These are phyloP conservation scores for Cordia subcordata DNA, from an alignment of 257 asterid genomes.

Conservation along the genomic window DNA sequence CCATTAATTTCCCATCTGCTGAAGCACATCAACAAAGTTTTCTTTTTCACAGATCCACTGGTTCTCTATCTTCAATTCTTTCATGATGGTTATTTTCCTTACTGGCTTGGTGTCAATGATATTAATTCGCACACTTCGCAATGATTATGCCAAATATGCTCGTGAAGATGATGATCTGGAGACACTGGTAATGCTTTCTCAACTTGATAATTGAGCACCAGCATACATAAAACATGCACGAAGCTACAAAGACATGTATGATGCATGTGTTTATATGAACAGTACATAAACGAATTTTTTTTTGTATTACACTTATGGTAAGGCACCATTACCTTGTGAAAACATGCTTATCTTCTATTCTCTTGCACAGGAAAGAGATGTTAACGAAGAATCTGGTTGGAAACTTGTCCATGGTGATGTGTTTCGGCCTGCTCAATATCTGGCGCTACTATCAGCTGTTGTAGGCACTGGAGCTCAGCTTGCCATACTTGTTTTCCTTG, in stretches of 20 bases:
- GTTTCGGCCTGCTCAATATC: slow-evolving; percentile 63
- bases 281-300: background rate
- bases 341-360: slow-evolving; percentile 14
- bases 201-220: background rate
- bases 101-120: slow-evolving; percentile 80
- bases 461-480: slow-evolving; percentile 95
- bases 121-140: slow-evolving; percentile 77
- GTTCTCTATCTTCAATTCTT: slow-evolving; percentile 76
- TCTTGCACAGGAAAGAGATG: slow-evolving; percentile 66
- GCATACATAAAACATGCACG: too few relatives aligned
- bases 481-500: slow-evolving; percentile 65
- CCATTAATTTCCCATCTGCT: background rate
- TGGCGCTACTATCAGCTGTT: slow-evolving; percentile 72
- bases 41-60: slow-evolving; percentile 66
- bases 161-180: slow-evolving; percentile 72
- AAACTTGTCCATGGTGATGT: slow-evolving; percentile 95
- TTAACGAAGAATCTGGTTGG: slow-evolving; percentile 90
- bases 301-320: background rate
- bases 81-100: slow-evolving; percentile 84
- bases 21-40: slow-evolving; percentile 8
- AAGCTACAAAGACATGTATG: too few relatives aligned
- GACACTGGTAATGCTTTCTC: slow-evolving; percentile 43
- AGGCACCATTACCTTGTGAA: background rate
- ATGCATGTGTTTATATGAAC: background rate
- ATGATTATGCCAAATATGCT: slow-evolving; percentile 73